Base-by-base conservation (phyloP, 345 rosid genomes). In the Acer yangbiense region DNA sequence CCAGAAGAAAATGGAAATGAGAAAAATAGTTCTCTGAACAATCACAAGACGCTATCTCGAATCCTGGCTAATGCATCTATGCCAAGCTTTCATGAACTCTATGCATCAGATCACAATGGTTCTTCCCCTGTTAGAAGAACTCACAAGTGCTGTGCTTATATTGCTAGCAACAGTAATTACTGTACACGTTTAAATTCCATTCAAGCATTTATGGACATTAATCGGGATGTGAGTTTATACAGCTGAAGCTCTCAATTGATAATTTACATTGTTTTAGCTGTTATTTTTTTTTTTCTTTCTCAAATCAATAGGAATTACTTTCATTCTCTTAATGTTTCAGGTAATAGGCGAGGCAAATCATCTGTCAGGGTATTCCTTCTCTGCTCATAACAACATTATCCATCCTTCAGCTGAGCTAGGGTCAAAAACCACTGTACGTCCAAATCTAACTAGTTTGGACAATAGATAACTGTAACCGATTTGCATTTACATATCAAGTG, bases 141-240 rank as follows among this genome's bases (percentile, higher is more conserved):
- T 82, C 94, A 91, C 87, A 94, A 94, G 83, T 94, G 99, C 71
- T 96, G 99, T 85, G 94, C 84, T 79, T 94, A 94, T 80, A 88
- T 94, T 68, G 97, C 99, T 70, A 91, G 87, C 81, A 88, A 83
- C 55, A 87, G 85, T 80, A 94, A 84, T 44, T 94, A 92, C 76
- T 96, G 97, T 69, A 83, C 84, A 32, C 94, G 95, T 74, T 86
- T 96, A 76, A 85, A 94, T 83, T 90, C 97, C 80, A 91, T 96
- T 80, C 98, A 96, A 83, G 95, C 98, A 44, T 96, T 87, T 85
- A 87, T 87, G 84, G 98, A 96, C 79, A 92, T 92, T 67, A 96
- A 96, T 77, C 88, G 97, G 79, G 98, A 92, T 86, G 99, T 96
- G 84, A 89, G 99, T 79, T 20, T 68, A 21, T 21, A 41, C 6